phyloP scores from a whole-genome alignment of 495 filamentous ascomycete species.

The Aspergillus coremiiformis region DNA sequence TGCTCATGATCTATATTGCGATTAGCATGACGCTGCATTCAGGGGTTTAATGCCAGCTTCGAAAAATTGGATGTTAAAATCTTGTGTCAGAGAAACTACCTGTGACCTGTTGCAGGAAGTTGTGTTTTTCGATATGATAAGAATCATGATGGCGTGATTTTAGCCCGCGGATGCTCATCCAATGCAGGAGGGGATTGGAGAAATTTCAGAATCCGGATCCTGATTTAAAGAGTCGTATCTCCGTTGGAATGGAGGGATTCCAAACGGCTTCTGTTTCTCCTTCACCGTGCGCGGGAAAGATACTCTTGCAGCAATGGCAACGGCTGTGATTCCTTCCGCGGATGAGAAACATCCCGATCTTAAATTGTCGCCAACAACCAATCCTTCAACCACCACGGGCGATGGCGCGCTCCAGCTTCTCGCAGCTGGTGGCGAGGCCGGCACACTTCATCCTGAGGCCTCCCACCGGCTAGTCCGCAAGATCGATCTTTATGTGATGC shows the following conservation, averaged over 20 bases:
- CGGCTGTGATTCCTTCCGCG: neutral
- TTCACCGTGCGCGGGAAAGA: neutral
- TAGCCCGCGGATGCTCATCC: neutral
- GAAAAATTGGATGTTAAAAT: neutral
- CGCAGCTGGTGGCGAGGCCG: neutral
- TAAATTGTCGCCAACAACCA: neutral
- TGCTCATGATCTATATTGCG: neutral
- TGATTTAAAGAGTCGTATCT: neutral
- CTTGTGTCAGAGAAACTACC: neutral
- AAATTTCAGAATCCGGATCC: neutral
- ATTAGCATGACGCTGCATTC: neutral
- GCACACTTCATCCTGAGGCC: neutral
- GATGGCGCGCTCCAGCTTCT: constrained; percentile 6
- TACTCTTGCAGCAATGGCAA: neutral
- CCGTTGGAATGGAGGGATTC: neutral
- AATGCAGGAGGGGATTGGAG: neutral
- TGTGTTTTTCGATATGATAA: neutral
- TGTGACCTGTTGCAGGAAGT: neutral
- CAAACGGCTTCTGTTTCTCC: neutral
- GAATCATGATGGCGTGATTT: constrained; percentile 1
- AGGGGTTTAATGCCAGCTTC: neutral
- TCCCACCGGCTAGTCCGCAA: constrained; percentile 20
- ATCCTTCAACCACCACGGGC: neutral
- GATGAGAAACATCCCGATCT: neutral
- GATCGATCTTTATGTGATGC: constrained; percentile 44